phyloP scores from a whole-genome alignment of 345 rosid species.

The Lagerstroemia speciosa region DNA sequence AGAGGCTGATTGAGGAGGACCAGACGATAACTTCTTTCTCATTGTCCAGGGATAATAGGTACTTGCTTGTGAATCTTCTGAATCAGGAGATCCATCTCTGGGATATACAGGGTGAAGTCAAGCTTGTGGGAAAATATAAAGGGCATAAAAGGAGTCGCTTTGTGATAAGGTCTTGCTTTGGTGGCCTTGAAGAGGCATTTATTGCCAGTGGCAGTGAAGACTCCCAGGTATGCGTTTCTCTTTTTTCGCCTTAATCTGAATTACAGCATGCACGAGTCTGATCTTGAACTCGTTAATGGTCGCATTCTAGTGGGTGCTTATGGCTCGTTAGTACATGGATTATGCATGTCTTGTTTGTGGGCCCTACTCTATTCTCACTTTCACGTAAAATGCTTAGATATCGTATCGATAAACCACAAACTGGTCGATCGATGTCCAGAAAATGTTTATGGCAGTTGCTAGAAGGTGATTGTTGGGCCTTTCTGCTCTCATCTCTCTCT shows the following conservation, averaged over 20 bases:
- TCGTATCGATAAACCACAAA: neutral
- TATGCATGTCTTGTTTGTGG: neutral
- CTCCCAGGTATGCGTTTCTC: slow-evolving; percentile 39
- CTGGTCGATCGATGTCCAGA: neutral
- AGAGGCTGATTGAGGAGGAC: slow-evolving; percentile 41
- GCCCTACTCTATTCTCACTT: neutral
- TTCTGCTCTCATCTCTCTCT: neutral
- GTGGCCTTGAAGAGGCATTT: slow-evolving; percentile 57
- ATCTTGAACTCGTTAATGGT: too few species aligned
- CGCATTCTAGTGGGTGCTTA: neutral
- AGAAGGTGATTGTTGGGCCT: neutral
- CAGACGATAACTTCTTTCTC: slow-evolving; percentile 53
- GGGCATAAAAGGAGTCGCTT: slow-evolving; percentile 55
- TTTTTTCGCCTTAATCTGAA: neutral
- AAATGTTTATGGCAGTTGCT: neutral
- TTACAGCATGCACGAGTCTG: neutral
- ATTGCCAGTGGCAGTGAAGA: slow-evolving; percentile 74
- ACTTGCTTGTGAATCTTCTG: slow-evolving; percentile 49
- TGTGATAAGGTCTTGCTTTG: slow-evolving; percentile 61
- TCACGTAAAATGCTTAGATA: neutral
- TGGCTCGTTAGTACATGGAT: neutral
- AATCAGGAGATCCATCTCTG: slow-evolving; percentile 63
- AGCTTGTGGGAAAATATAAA: slow-evolving; percentile 41
- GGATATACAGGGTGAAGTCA: slow-evolving; percentile 40
- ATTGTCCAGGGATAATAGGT: slow-evolving; percentile 43